Evolutionary conservation across 2,329 filamentous ascomycete genomes (phyloP).

Genomic region (Geosmithia putterillii): DNA sequence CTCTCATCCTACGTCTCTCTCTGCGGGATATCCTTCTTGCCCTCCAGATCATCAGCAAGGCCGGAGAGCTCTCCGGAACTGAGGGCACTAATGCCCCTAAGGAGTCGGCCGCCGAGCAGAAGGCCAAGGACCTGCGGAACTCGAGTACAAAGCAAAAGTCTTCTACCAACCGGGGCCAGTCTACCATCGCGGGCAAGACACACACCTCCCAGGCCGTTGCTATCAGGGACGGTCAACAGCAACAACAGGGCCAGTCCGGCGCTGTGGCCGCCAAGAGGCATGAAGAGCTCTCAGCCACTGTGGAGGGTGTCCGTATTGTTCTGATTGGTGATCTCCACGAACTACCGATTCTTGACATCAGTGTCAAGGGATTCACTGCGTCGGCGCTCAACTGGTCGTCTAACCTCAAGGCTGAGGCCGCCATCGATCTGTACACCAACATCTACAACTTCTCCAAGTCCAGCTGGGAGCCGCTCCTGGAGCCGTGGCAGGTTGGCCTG

Average conservation of each 20-base stretch:
- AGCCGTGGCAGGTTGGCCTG: slow-evolving; percentile 92
- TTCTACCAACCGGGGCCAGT: slow-evolving; percentile 42
- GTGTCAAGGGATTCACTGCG: slow-evolving; percentile 78
- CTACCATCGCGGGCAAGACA: slow-evolving; percentile 35
- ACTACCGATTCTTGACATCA: slow-evolving; percentile 86
- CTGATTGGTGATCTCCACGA: slow-evolving; percentile 94
- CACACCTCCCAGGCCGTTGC: slow-evolving; percentile 23
- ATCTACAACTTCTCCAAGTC: slow-evolving; percentile 99
- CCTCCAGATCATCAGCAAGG: slow-evolving; percentile 83
- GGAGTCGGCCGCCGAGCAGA: slow-evolving; percentile 30
- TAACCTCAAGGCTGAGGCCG: slow-evolving; percentile 73
- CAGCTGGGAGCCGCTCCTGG: slow-evolving; percentile 90
- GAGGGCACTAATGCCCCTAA: slow-evolving; percentile 29
- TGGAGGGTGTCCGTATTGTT: slow-evolving; percentile 84
- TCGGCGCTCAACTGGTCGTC: slow-evolving; percentile 86
- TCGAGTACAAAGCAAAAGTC: slow-evolving; percentile 41
- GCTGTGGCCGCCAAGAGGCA: slow-evolving; percentile 12
- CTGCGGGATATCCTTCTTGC: slow-evolving; percentile 89
- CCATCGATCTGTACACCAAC: slow-evolving; percentile 89
- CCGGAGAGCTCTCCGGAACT: slow-evolving; percentile 70
- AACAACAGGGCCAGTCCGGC: slow-evolving; percentile 2
- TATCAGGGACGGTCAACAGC: slow-evolving; percentile 10
- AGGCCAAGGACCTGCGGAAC: slow-evolving; percentile 39
- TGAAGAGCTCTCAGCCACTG: slow-evolving; percentile 74
- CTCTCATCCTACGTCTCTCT: slow-evolving; percentile 79